Evolutionary conservation across 257 asterid species (phyloP), one percentile per base, ranked within the genome.

Genomic region (Coffea canephora): DNA sequence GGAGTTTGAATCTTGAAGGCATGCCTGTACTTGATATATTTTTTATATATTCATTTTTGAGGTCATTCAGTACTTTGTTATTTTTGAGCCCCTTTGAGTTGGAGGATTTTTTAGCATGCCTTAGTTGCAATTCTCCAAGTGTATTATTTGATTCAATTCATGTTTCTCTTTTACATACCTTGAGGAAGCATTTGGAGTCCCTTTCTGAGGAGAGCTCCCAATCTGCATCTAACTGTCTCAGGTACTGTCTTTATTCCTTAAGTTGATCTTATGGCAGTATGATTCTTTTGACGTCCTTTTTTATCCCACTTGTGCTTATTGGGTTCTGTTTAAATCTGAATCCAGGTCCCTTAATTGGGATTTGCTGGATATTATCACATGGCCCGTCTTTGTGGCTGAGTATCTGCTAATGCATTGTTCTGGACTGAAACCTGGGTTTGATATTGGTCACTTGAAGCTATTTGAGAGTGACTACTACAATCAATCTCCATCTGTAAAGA

Each of bases 321-420:
- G 36, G 71, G 59, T 82, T 81, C 31, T 73, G 59, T 66, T 84
- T 82, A 52, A 68, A 77, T 81, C 76, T 64, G 77, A 71, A 66
- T 77, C 15, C 73, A 94, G 99, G 97, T 90, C 91, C 74, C 97
- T 94, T 78, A 87, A 96, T 74, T 94, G 99, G 99, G 97, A 92
- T 85, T 88, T 90, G 86, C 91, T 96, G 76, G 99, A 96, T 86
- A 79, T 91, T 87, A 90, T 94, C 72, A 94, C 99, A 15, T 96
- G 99, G 99, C 98, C 99, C 73, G 83, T 94, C 81, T 96, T 86
- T 89, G 81, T 89, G 89, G 88, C 89, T 82, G 97, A 96, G 86
- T 96, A 96, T 86, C 84, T 94, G 82, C 80, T 94, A 69, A 73
- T 91, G 82, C 94, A 94, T 85, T 83, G 94, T 78, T 87, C 92